Evolutionary conservation across 441 rosid species (phyloP).

Genomic region (Brassica hybrid): DNA sequence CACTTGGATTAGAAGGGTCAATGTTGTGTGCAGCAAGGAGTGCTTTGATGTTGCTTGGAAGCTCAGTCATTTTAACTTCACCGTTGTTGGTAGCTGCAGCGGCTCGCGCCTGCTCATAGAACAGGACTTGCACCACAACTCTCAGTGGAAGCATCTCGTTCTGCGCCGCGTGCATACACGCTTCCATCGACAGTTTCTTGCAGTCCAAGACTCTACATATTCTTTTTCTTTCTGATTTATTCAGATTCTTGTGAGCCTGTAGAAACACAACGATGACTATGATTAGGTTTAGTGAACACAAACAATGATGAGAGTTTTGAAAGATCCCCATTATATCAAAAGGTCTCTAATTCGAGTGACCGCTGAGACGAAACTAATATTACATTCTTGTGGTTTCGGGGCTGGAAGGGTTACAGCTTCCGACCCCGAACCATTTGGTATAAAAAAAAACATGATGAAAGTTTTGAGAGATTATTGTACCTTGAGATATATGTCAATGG

Average conservation of each 20-base stretch:
- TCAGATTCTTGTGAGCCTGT: constrained; percentile 67
- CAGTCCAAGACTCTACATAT: constrained; percentile 68
- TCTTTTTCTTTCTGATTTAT: constrained; percentile 69
- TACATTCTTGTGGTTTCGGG: too few relatives aligned
- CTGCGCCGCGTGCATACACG: constrained; percentile 82
- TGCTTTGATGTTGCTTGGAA: constrained; percentile 89
- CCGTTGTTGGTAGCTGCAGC: constrained; percentile 49
- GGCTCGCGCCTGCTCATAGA: constrained; percentile 83
- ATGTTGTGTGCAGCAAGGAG: constrained; percentile 72
- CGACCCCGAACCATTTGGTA: too few relatives aligned
- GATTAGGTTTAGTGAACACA: neutral
- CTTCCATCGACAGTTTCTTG: constrained; percentile 74
- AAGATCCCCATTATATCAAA: too few relatives aligned
- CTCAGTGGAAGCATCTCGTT: constrained; percentile 72
- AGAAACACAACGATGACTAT: neutral
- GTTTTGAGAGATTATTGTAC: constrained; percentile 39
- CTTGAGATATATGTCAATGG: constrained; percentile 81
- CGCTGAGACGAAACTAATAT: too few relatives aligned
- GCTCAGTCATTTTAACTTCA: constrained; percentile 72
- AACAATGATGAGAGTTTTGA: neutral
- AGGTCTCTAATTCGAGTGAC: too few relatives aligned
- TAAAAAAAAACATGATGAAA: neutral
- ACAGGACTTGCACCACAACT: constrained; percentile 80
- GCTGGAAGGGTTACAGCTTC: too few relatives aligned
- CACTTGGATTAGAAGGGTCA: constrained; percentile 73